These are phyloP conservation scores for Penicillium bovifimosum DNA, from an alignment of 495 filamentous ascomycete species.

Conservation along the genomic window DNA sequence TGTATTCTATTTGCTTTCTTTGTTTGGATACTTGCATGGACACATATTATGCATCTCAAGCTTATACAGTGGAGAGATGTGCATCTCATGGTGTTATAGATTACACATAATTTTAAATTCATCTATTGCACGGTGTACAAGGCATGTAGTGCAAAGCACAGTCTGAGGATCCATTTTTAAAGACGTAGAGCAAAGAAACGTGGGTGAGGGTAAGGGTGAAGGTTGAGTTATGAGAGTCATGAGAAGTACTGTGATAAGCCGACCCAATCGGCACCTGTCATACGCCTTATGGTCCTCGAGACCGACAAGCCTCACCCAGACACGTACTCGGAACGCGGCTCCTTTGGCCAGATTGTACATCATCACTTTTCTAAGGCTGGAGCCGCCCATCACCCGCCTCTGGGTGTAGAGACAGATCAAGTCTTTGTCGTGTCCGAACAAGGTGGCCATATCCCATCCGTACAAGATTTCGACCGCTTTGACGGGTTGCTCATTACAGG, in stretches of 20 bases:
- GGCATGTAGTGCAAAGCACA: too few relatives aligned
- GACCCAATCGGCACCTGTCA: conserved; percentile 8
- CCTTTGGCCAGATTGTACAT: conserved; percentile 18
- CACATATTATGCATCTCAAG: background rate
- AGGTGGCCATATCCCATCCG: conserved; percentile 12
- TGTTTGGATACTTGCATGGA: conserved; percentile 6
- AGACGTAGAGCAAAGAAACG: too few relatives aligned
- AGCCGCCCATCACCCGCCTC: conserved; percentile 15
- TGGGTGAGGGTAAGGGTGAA: too few relatives aligned
- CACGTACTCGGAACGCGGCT: conserved; percentile 17
- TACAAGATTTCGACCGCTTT: conserved; percentile 13
- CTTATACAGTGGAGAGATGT: background rate
- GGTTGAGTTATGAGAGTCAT: too few relatives aligned
- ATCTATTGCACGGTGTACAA: too few relatives aligned
- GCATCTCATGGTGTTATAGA: conserved; percentile 1
- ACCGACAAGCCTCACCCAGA: conserved; percentile 22
- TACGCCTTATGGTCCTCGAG: conserved; percentile 22
- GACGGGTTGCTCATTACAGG: conserved; percentile 21
- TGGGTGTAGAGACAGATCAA: conserved; percentile 19
- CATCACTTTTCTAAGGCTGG: conserved; percentile 14
- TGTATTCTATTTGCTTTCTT: background rate
- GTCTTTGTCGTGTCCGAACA: conserved; percentile 18
- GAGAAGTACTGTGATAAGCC: too few relatives aligned
- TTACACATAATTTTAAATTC: background rate
- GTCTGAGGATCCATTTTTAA: too few relatives aligned